phyloP scores from a whole-genome alignment of 2,329 filamentous ascomycete genomes.

The Calonectria hongkongensis region DNA sequence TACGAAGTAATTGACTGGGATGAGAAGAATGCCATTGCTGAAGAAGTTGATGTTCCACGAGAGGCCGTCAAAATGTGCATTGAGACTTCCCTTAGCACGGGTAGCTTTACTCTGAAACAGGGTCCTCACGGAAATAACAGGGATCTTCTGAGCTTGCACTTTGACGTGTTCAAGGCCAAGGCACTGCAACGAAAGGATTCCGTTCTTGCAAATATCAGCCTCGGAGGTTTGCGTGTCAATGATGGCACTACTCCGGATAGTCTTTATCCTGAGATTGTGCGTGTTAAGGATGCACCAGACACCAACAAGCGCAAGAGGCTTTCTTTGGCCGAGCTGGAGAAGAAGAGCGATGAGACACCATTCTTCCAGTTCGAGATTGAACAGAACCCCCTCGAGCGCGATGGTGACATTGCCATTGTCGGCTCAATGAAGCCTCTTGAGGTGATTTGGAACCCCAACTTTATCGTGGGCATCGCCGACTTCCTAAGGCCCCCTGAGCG shows the following conservation, averaged over 20 bases:
- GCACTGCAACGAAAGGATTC: slow-evolving; percentile 94
- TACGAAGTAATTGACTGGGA: slow-evolving; percentile 99
- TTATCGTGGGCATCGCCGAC: slow-evolving; percentile 91
- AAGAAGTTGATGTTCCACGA: slow-evolving; percentile 90
- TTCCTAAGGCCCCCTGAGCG: slow-evolving; percentile 98
- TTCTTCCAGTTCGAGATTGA: slow-evolving; percentile 96
- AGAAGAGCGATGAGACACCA: slow-evolving; percentile 74
- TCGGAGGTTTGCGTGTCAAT: slow-evolving; percentile 94
- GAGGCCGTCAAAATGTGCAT: slow-evolving; percentile 96
- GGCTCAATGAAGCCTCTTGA: slow-evolving; percentile 96
- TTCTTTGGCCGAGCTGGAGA: slow-evolving; percentile 73
- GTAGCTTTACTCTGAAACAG: slow-evolving; percentile 94
- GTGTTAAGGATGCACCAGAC: slow-evolving; percentile 89
- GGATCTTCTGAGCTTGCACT: slow-evolving; percentile 92
- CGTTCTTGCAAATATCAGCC: slow-evolving; percentile 88
- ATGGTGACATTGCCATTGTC: slow-evolving; percentile 91
- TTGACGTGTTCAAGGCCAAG: slow-evolving; percentile 95
- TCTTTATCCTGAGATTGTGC: slow-evolving; percentile 94
- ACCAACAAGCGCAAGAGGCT: slow-evolving; percentile 67
- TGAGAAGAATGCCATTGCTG: slow-evolving; percentile 92
- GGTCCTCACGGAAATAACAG: slow-evolving; percentile 76
- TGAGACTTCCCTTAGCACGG: slow-evolving; percentile 93
- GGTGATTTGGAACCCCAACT: slow-evolving; percentile 97
- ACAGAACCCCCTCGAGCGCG: slow-evolving; percentile 94
- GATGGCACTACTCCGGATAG: slow-evolving; percentile 96